Base-by-base conservation (phyloP, 768 basidiomycete species). In the Gyrodon lividus region DNA sequence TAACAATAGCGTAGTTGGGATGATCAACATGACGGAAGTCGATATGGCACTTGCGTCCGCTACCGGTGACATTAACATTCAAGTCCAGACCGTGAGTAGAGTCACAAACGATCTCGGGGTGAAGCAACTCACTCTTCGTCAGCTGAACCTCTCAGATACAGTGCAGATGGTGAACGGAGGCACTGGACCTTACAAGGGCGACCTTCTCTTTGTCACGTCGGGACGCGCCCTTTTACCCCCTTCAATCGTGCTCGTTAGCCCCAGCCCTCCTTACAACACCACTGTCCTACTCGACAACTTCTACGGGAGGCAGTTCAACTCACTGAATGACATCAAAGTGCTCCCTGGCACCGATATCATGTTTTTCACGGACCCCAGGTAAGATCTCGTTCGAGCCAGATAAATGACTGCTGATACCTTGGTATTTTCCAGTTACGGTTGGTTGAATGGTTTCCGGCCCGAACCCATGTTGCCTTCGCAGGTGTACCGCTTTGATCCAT, bases 221-320 rank as follows among this genome's bases (percentile, higher is more conserved):
- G 87, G 87, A 31, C 80, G 84, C 44, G 86, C 83, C 0, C 66
- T 75, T 20, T 69, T 77, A 5, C 83, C 87, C 7, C 80, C 87
- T 17, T 80, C 80, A 3, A 61, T 90, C 22, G 81, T 76, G 0
- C 76, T 86, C 22, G 81, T 89, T 43, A 81, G 88, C 62, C 86
- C 87, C 0, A 62, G 59, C 4, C 62, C 78, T 7, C 88, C 88
- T 0, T 75, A 83, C 68, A 86, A 89, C 49, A 70, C 78, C 4
- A 89, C 86, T 0, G 77, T 87, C 26, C 66, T 92, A 14, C 66
- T 92, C 53, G 86, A 91, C 68, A 92, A 90, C 70, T 89, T 78
- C 68, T 87, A 80, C 59, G 89, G 89, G 2, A 74, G 87, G 3
- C 88, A 89, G 57, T 92, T 90, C 70, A 90, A 87, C 68, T 89